Percentiles rank a stretch among this genome's conserved stretches.
These are phyloP conservation scores for Iberis pinnata DNA, from an alignment of 345 rosid genomes.

Conservation along the genomic window DNA sequence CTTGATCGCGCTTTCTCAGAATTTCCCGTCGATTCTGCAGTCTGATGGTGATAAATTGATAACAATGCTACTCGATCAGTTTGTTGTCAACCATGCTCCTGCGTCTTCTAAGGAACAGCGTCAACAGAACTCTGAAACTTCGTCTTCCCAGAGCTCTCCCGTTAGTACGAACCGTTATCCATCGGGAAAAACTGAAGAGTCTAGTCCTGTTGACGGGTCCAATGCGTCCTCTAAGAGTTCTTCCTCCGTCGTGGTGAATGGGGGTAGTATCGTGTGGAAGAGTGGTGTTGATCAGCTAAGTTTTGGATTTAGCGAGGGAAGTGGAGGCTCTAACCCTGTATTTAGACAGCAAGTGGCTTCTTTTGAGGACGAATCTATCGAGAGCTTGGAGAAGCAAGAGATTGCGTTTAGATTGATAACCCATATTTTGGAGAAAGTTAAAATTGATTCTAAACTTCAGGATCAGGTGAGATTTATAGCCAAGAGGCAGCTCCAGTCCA, in stretches of 20 bases:
- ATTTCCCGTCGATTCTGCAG: constrained; percentile 57
- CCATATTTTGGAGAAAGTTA: constrained; percentile 57
- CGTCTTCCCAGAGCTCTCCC: constrained; percentile 77
- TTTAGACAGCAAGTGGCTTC: constrained; percentile 56
- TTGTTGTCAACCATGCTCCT: constrained; percentile 34
- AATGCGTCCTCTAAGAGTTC: constrained; percentile 44
- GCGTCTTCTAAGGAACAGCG: constrained; percentile 42
- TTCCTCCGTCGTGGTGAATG: constrained; percentile 41
- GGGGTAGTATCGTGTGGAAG: constrained; percentile 50
- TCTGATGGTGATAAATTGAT: constrained; percentile 67
- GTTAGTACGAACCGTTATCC: constrained; percentile 35
- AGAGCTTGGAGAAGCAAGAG: constrained; percentile 88
- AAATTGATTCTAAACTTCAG: constrained; percentile 62
- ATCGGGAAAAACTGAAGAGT: constrained; percentile 36
- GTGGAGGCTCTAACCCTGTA: constrained; percentile 42
- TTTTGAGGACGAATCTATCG: constrained; percentile 79
- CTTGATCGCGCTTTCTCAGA: constrained; percentile 58
- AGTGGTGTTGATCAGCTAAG: constrained; percentile 45
- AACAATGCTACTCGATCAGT: constrained; percentile 58
- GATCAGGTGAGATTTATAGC: constrained; percentile 69
- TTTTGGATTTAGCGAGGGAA: constrained; percentile 46
- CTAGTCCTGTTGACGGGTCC: constrained; percentile 52
- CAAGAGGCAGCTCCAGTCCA: constrained; percentile 83
- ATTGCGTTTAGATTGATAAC: constrained; percentile 76
- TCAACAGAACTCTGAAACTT: constrained; percentile 40